Evolutionary conservation across 163 green algal species (phyloP).

Genomic region (Scenedesmus sp.): DNA sequence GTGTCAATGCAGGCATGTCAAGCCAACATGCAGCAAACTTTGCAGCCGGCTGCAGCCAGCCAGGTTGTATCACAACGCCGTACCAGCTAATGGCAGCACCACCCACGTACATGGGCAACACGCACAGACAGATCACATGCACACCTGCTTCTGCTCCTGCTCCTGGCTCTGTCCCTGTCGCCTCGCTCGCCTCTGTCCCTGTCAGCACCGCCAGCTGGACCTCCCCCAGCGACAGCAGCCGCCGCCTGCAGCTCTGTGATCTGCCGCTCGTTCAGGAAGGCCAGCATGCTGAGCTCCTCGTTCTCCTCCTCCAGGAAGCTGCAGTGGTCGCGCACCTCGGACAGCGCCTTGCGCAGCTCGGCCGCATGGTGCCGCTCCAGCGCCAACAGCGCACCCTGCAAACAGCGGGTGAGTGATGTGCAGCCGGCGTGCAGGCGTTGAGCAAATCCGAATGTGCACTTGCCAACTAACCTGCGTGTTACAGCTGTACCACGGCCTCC

Average conservation of each 20-base stretch:
- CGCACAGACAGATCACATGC: not conserved
- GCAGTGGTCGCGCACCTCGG: constrained; percentile 19
- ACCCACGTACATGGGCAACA: too few species aligned
- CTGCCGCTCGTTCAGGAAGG: constrained; percentile 30
- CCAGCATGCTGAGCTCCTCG: constrained; percentile 48
- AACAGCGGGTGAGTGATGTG: not conserved
- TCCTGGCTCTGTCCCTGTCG: not conserved
- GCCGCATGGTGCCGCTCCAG: constrained; percentile 33
- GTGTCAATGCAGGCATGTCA: not conserved
- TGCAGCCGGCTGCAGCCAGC: not conserved
- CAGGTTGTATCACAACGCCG: too few species aligned
- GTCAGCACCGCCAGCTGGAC: not conserved
- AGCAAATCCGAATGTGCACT: too few species aligned
- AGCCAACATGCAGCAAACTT: too few species aligned
- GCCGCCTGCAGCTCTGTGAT: constrained; percentile 24
- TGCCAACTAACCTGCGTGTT: not conserved
- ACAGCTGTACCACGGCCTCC: too few species aligned
- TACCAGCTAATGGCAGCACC: too few species aligned
- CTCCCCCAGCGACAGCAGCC: constrained; percentile 4
- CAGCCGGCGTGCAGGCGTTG: not conserved
- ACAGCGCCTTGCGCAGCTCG: constrained; percentile 33
- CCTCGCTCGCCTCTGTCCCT: not conserved
- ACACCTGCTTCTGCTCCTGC: not conserved
- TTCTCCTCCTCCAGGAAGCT: constrained; percentile 41
- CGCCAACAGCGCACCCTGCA: constrained; percentile 24